Evolutionary conservation across 2,329 filamentous ascomycete species (phyloP), one percentile per base, ranked within the genome.

Genomic region (Rutstroemia sp.): DNA sequence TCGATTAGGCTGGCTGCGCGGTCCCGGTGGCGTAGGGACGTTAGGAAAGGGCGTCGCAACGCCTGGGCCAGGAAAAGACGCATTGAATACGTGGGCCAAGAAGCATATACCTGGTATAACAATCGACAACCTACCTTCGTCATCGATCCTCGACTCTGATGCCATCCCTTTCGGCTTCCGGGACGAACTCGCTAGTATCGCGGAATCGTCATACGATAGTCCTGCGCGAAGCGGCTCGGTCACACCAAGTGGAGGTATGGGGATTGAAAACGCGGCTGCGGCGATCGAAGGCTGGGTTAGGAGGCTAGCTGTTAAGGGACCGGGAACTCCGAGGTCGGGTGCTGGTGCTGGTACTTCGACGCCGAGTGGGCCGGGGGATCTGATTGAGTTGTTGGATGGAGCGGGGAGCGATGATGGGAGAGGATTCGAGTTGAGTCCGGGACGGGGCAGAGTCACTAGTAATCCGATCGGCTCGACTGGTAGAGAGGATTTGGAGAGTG

Each of bases 271-370:
- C 61, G 86, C 95, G 9, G 91, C 92, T 1, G 87, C 89, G 5
- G 87, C 88, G 2, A 85, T 97, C 30, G 94, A 97, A 72, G 87
- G 86, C 1, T 99, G 94, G 91, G 77, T 97, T 58, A 80, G 92
- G 58, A 89, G 90, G 60, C 84, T 95, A 39, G 89, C 90, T 58
- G 76, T 79, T 5, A 86, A 85, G 66, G 77, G 80, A 19, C 77
- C 78, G 0, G 64, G 72, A 23, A 80, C 79, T n/a, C 78, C 79
- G n/a, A 36, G n/a, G 34, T 38, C n/a, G 7, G 19, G 19, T 23
- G 42, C 17, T 19, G 42, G 42, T 45, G 19, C 42, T 19, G 42
- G 39, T 42, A 9, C 30, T 12, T 34, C 76, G 68, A 64, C 63
- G 67, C 65, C 76, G 69, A 64, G 73, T 19, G 76, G 75, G 5